A percentile compares a stretch with the other conserved stretches of the same genome.
These are phyloP conservation scores for Candida bentonensis DNA, from an alignment of 805 yeast genomes.

Conservation along the genomic window DNA sequence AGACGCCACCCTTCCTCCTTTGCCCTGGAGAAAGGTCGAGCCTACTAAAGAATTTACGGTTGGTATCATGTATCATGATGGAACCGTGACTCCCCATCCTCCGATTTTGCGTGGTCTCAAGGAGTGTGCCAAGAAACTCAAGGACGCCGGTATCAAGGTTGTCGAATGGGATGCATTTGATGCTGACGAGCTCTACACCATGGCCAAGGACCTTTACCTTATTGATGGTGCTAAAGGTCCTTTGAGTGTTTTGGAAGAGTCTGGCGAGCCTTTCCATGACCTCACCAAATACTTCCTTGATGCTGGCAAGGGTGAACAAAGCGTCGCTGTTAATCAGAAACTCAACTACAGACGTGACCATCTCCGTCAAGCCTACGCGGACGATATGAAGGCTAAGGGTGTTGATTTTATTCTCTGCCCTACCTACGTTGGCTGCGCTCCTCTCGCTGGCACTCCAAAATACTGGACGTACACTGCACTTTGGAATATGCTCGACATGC, in stretches of 20 bases:
- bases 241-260: not conserved
- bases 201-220: not conserved
- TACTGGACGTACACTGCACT: conserved; percentile 67
- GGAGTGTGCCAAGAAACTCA: conserved; percentile 37
- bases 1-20: conserved; percentile 37
- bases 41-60: conserved; percentile 25
- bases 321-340: conserved; percentile 25
- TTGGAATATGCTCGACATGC: conserved; percentile 53
- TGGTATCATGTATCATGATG: conserved; percentile 36
- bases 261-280: not conserved
- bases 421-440: conserved; percentile 50
- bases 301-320: not conserved
- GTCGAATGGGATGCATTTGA: conserved; percentile 32
- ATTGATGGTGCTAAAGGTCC: not conserved
- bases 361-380: conserved; percentile 40
- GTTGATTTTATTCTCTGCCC: conserved; percentile 54
- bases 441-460: conserved; percentile 40
- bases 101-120: conserved; percentile 41
- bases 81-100: conserved; percentile 37
- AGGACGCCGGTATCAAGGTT: conserved; percentile 41
- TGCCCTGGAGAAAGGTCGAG: conserved; percentile 32
- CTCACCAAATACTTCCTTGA: not conserved
- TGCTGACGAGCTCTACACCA: conserved; percentile 25
- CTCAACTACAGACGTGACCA: conserved; percentile 40
- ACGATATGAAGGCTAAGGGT: conserved; percentile 7